Percentiles rank a stretch among this genome's conserved stretches.
Evolutionary conservation across 2,329 filamentous ascomycete species (phyloP).

Genomic region (Nemania abortiva): DNA sequence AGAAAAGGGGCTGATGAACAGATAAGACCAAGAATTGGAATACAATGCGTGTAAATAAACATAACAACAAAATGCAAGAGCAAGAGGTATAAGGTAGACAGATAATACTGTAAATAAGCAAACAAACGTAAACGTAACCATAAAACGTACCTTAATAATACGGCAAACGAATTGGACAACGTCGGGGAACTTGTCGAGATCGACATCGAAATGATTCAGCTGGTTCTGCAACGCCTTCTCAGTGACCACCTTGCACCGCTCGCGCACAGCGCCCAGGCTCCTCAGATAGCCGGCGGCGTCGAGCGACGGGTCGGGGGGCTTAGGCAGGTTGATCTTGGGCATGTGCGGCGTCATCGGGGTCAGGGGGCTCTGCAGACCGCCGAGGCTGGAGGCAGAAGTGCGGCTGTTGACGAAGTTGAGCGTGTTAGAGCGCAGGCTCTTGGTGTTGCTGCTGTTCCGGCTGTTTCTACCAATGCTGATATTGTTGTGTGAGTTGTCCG

Average conservation of each 20-base stretch:
- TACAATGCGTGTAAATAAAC: neutral
- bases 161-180: conserved; percentile 90
- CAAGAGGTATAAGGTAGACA: neutral
- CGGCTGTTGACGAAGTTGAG: conserved; percentile 62
- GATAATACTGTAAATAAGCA: neutral
- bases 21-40: neutral
- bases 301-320: conserved; percentile 85
- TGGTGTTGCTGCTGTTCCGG: conserved; percentile 60
- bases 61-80: neutral
- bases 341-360: conserved; percentile 67
- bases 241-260: conserved; percentile 78
- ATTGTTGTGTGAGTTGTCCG: conserved; percentile 56
- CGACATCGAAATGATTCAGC: conserved; percentile 88
- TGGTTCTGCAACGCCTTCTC: conserved; percentile 82
- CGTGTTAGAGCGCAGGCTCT: conserved; percentile 52
- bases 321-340: conserved; percentile 83
- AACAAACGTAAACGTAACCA: conserved; percentile 42
- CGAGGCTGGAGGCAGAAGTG: conserved; percentile 61
- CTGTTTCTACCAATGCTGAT: conserved; percentile 50
- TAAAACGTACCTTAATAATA: conserved; percentile 87
- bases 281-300: conserved; percentile 92
- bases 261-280: conserved; percentile 88
- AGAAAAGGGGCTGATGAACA: neutral
- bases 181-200: conserved; percentile 84
- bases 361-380: conserved; percentile 60